Percentiles rank a stretch among this genome's conserved stretches.
Conservation (phyloP, 2,329 filamentous ascomycete genomes). For the Fusarium anguioides region DNA sequence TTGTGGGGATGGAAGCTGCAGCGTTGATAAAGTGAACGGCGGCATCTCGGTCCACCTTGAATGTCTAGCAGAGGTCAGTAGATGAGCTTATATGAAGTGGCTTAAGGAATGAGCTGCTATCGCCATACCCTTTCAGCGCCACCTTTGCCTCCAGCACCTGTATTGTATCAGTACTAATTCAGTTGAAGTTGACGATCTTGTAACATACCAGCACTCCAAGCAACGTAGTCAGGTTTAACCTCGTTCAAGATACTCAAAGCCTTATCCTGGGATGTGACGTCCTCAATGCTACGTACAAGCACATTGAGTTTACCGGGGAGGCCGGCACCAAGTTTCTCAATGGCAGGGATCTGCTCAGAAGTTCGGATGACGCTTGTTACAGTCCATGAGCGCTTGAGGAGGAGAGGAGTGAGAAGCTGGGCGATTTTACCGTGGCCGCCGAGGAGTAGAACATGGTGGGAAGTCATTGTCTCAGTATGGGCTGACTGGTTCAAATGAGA, state of each 20-base stretch:
- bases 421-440: slow-evolving; percentile 86
- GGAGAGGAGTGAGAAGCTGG: slow-evolving; percentile 78
- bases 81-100: slow-evolving; percentile 1
- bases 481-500: neutral
- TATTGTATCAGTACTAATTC: slow-evolving; percentile 16
- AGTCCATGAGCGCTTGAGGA: slow-evolving; percentile 78
- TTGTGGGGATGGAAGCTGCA: slow-evolving; percentile 62
- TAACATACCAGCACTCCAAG: slow-evolving; percentile 73
- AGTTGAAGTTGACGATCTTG: neutral
- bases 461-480: slow-evolving; percentile 43
- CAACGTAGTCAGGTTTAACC: slow-evolving; percentile 72
- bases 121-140: slow-evolving; percentile 60
- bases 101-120: neutral
- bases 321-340: slow-evolving; percentile 69
- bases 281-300: slow-evolving; percentile 76
- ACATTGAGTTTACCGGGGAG: slow-evolving; percentile 74
- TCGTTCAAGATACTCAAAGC: slow-evolving; percentile 71
- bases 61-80: slow-evolving; percentile 56
- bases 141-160: slow-evolving; percentile 70
- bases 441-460: slow-evolving; percentile 73
- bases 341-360: slow-evolving; percentile 71
- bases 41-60: slow-evolving; percentile 71
- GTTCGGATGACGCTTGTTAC: slow-evolving; percentile 83
- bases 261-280: slow-evolving; percentile 71
- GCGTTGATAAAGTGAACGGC: slow-evolving; percentile 72